phyloP scores from a whole-genome alignment of 2,329 filamentous ascomycete species.

The Stromatinia cepivora region DNA sequence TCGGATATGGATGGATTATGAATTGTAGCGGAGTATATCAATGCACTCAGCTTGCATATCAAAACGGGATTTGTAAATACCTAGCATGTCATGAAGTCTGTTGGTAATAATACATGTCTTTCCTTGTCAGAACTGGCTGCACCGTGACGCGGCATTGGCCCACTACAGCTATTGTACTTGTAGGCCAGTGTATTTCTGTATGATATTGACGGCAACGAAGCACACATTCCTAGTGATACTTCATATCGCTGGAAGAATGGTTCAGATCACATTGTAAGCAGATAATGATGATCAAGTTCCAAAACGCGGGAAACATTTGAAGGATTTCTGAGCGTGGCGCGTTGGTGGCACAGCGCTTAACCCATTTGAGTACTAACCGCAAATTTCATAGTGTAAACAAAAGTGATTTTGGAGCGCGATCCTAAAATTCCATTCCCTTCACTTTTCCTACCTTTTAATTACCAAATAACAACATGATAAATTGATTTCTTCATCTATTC shows the following conservation, averaged over 20 bases:
- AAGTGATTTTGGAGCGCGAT: neutral
- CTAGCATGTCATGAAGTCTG: neutral
- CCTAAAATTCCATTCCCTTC: neutral
- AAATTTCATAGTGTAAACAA: slow-evolving; percentile 2
- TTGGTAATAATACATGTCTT: neutral
- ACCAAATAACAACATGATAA: neutral
- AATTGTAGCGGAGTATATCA: neutral
- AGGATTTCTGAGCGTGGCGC: slow-evolving; percentile 3
- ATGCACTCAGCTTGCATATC: neutral
- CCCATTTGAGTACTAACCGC: slow-evolving; percentile 9
- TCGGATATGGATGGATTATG: neutral
- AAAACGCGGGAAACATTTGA: neutral
- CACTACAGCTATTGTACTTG: neutral
- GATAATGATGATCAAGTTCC: neutral
- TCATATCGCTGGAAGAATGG: neutral
- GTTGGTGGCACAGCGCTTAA: slow-evolving; percentile 17
- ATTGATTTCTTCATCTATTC: neutral
- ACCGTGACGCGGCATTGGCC: neutral
- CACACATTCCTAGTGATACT: neutral
- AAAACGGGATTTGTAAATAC: neutral
- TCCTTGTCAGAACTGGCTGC: neutral
- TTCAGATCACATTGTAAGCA: neutral
- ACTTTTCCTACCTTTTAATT: neutral
- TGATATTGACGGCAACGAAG: neutral
- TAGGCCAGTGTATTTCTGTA: neutral